Conservation (phyloP, 2,329 filamentous ascomycete species). For the Diaporthe batatas region DNA sequence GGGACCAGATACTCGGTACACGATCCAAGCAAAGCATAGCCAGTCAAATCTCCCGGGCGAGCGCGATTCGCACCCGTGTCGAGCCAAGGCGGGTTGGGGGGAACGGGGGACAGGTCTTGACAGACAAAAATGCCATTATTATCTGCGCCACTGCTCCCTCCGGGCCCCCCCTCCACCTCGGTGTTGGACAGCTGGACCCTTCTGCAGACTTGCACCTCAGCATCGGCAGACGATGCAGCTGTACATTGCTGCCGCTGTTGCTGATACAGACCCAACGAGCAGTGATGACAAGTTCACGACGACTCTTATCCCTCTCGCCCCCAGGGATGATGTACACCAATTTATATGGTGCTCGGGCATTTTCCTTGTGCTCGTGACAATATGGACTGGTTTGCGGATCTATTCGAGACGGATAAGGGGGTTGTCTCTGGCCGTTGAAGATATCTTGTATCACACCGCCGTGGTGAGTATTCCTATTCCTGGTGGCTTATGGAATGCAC, state of each 20-base stretch:
- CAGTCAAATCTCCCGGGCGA: conserved; percentile 8
- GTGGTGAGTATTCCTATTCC: conserved; percentile 10
- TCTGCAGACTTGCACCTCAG: conserved; percentile 17
- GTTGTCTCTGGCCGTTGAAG: conserved; percentile 27
- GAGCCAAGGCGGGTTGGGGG: neutral
- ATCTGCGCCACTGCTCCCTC: neutral
- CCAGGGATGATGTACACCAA: conserved; percentile 6
- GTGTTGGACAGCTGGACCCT: conserved; percentile 10
- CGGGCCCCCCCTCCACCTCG: neutral
- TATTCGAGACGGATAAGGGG: conserved; percentile 31
- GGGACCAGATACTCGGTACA: neutral
- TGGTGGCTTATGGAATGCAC: neutral
- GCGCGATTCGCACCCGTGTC: neutral
- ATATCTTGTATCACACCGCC: conserved; percentile 28
- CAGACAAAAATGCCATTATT: neutral
- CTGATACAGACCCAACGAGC: neutral
- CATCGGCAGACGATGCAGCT: conserved; percentile 8
- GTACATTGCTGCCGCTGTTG: conserved; percentile 4
- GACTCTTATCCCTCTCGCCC: conserved; percentile 30
- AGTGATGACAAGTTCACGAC: conserved; percentile 11
- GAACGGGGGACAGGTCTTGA: neutral
- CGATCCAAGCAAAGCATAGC: conserved; percentile 3
- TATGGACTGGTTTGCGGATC: conserved; percentile 36
- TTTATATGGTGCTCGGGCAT: conserved; percentile 37
- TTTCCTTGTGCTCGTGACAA: conserved; percentile 26